These are phyloP conservation scores for Inga oerstediana DNA, from an alignment of 306 rosid species.

Conservation along the genomic window DNA sequence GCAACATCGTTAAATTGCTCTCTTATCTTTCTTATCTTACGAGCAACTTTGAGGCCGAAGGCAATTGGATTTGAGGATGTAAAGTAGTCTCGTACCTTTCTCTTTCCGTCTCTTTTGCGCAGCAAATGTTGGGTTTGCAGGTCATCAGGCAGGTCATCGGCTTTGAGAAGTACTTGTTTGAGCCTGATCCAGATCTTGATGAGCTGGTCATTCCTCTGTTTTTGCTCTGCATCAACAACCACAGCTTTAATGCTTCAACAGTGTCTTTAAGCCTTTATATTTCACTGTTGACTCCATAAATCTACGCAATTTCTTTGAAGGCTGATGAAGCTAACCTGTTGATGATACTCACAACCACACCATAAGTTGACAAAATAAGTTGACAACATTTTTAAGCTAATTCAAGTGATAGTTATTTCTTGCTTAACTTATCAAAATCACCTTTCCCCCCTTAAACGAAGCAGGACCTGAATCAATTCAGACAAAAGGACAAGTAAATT, in stretches of 20 bases:
- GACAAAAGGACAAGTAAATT: no score
- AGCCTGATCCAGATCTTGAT: not conserved
- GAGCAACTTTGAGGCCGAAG: not conserved
- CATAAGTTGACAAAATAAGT: not conserved
- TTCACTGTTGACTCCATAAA: not conserved
- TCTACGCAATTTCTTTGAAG: not conserved
- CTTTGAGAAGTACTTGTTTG: not conserved
- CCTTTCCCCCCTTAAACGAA: no score
- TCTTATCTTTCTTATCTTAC: not conserved
- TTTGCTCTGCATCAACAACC: not conserved
- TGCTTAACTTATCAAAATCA: no score
- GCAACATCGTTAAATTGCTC: no score
- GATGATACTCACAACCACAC: not conserved
- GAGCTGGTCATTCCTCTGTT: not conserved
- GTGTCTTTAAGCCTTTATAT: not conserved
- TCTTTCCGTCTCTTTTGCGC: no score
- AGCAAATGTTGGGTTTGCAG: no score
- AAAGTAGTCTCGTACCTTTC: no score
- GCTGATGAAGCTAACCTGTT: not conserved
- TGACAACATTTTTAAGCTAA: no score
- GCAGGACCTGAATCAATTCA: no score
- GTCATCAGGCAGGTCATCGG: not conserved
- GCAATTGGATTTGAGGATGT: no score
- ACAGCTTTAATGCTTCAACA: not conserved
- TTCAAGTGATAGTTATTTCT: no score